These are phyloP conservation scores for Xylaria sp. DNA, from an alignment of 2,329 filamentous ascomycete species.

Conservation along the genomic window DNA sequence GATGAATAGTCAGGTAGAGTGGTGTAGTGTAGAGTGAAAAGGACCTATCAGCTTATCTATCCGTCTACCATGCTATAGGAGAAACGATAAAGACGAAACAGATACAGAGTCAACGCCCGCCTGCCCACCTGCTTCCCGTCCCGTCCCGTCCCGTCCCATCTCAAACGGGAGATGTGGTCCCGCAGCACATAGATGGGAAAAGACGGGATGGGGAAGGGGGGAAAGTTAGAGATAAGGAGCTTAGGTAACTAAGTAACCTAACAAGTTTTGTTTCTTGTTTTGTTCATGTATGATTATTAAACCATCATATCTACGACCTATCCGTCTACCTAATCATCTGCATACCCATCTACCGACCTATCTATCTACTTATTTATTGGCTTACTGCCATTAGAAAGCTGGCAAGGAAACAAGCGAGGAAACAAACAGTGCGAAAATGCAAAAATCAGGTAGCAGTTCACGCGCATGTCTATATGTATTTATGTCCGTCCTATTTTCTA, in stretches of 20 bases:
- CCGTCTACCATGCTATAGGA: not conserved
- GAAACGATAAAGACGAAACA: not conserved
- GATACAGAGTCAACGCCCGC: not conserved
- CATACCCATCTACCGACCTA: not conserved
- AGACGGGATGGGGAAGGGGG: not conserved
- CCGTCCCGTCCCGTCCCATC: not conserved
- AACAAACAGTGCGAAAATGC: too few species aligned
- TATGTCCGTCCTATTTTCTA: not conserved
- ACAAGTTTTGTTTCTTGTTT: not conserved
- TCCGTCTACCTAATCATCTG: not conserved
- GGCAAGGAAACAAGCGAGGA: not conserved
- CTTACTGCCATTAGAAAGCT: not conserved
- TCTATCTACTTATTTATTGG: not conserved
- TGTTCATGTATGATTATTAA: not conserved
- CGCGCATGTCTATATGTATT: not conserved
- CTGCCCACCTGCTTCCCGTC: not conserved
- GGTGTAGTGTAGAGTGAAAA: not conserved
- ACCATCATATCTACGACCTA: too few species aligned
- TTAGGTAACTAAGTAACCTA: not conserved
- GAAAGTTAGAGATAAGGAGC: not conserved
- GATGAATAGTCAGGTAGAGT: not conserved
- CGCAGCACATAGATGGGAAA: not conserved
- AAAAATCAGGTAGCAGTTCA: not conserved
- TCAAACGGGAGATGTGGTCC: not conserved
- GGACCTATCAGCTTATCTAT: not conserved